Percentiles rank a stretch among this genome's conserved stretches.
phyloP scores from a whole-genome alignment of 805 yeast genomes.

The Candida broadrunensis region DNA sequence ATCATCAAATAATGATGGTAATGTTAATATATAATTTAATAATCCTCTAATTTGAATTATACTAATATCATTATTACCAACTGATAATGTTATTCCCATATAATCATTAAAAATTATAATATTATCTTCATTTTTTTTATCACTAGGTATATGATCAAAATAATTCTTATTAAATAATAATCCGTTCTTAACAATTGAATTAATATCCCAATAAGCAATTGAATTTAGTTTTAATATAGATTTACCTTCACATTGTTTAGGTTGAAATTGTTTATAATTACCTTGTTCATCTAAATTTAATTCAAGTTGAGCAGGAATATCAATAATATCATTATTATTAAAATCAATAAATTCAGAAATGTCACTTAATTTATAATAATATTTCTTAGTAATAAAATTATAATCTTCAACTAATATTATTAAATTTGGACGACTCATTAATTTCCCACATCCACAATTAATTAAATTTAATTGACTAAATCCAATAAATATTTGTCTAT shows the following conservation, averaged over 20 bases:
- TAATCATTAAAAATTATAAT: slow-evolving; percentile 15
- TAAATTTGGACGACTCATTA: slow-evolving; percentile 38
- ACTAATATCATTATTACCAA: slow-evolving; percentile 35
- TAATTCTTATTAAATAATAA: slow-evolving; percentile 8
- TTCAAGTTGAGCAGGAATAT: slow-evolving; percentile 21
- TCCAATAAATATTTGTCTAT: slow-evolving; percentile 36
- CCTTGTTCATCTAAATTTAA: slow-evolving; percentile 18
- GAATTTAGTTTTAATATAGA: slow-evolving; percentile 36
- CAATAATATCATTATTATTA: slow-evolving; percentile 16
- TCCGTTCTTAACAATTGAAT: slow-evolving; percentile 11
- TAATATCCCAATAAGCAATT: slow-evolving; percentile 23
- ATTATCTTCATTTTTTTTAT: slow-evolving; percentile 2
- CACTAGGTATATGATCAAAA: slow-evolving; percentile 10
- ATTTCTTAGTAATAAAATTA: slow-evolving; percentile 12
- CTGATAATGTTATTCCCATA: slow-evolving; percentile 33
- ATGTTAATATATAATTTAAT: slow-evolving; percentile 12
- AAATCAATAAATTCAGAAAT: slow-evolving; percentile 28
- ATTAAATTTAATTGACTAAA: slow-evolving; percentile 38
- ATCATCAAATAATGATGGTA: slow-evolving; percentile 6
- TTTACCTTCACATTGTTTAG: slow-evolving; percentile 28
- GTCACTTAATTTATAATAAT: slow-evolving; percentile 17
- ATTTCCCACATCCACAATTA: slow-evolving; percentile 38
- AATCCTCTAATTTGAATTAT: slow-evolving; percentile 32
- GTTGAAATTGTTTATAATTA: slow-evolving; percentile 19
- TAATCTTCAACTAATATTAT: slow-evolving; percentile 30